Evolutionary conservation across 2,329 filamentous ascomycete genomes (phyloP).

Genomic region (Neonectria sp.): DNA sequence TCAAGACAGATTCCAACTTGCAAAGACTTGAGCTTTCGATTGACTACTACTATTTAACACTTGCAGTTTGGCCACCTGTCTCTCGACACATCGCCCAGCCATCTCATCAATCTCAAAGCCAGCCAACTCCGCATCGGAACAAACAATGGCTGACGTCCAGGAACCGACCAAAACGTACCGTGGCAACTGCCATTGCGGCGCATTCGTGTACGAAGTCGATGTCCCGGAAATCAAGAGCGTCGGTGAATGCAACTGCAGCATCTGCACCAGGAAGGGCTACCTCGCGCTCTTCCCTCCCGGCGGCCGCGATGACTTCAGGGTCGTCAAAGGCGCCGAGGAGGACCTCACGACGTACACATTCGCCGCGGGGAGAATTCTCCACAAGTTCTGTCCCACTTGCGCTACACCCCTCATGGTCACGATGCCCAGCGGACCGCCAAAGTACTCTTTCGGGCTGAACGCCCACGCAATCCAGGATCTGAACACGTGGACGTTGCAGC

Average conservation of each 20-base stretch:
- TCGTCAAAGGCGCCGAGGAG: slow-evolving; percentile 62
- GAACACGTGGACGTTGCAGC: slow-evolving; percentile 59
- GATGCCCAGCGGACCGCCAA: slow-evolving; percentile 46
- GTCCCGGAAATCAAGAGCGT: slow-evolving; percentile 72
- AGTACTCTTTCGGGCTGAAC: slow-evolving; percentile 58
- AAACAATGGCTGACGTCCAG: slow-evolving; percentile 28
- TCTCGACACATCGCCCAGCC: neutral
- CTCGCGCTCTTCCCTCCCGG: slow-evolving; percentile 54
- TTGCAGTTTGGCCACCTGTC: neutral
- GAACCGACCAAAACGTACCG: slow-evolving; percentile 60
- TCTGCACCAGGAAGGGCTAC: slow-evolving; percentile 69
- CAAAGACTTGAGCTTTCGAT: neutral
- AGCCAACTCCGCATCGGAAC: neutral
- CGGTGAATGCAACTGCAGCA: slow-evolving; percentile 76
- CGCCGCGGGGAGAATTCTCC: slow-evolving; percentile 53
- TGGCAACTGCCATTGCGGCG: slow-evolving; percentile 72
- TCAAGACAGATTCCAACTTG: neutral
- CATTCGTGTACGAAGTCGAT: slow-evolving; percentile 65
- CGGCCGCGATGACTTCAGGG: slow-evolving; percentile 52
- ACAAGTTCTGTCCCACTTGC: slow-evolving; percentile 70
- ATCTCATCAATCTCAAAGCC: neutral
- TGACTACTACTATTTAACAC: neutral
- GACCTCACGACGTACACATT: slow-evolving; percentile 63
- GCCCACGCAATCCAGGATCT: slow-evolving; percentile 60
- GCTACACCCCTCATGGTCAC: slow-evolving; percentile 59